Evolutionary conservation across 768 basidiomycete genomes (phyloP).

Genomic region (Rhizopogon vulgaris): DNA sequence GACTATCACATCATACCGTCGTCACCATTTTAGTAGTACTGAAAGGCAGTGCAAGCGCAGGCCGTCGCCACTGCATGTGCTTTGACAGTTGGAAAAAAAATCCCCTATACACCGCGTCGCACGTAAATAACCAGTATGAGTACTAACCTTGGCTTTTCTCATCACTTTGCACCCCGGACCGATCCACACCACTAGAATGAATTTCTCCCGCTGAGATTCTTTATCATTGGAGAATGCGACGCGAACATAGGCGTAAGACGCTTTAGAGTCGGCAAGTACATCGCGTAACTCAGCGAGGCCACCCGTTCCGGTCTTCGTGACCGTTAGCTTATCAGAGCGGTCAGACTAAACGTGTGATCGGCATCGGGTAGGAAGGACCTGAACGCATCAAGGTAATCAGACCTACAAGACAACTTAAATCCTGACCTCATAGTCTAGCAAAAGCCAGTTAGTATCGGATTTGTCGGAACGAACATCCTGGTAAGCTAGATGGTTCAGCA

Average conservation of each 20-base stretch:
- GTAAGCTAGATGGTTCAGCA: constrained; percentile 57
- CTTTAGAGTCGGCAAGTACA: constrained; percentile 63
- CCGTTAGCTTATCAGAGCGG: constrained; percentile 71
- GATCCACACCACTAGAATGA: constrained; percentile 81
- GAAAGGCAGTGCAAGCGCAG: constrained; percentile 14
- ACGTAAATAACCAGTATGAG: constrained; percentile 13
- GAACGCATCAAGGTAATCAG: constrained; percentile 10
- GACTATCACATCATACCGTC: constrained; percentile 11
- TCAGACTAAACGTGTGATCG: constrained; percentile 41
- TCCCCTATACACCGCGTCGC: constrained; percentile 7
- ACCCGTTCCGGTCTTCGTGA: constrained; percentile 76
- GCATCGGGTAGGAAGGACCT: constrained; percentile 7
- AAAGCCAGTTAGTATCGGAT: constrained; percentile 81
- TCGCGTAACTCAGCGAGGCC: constrained; percentile 75
- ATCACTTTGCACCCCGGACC: constrained; percentile 80
- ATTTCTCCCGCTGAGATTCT: constrained; percentile 84
- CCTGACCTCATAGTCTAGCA: constrained; percentile 81
- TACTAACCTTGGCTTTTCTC: constrained; percentile 81
- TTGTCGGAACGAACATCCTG: constrained; percentile 82
- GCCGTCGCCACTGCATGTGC: constrained; percentile 17
- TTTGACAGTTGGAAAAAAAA: constrained; percentile 1
- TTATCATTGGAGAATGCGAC: constrained; percentile 84
- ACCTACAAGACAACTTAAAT: neutral
- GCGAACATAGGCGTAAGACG: constrained; percentile 80
- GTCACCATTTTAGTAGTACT: constrained; percentile 9